Evolutionary conservation across 176 grass and related monocot species (phyloP).

Genomic region (Leersia perrieri): DNA sequence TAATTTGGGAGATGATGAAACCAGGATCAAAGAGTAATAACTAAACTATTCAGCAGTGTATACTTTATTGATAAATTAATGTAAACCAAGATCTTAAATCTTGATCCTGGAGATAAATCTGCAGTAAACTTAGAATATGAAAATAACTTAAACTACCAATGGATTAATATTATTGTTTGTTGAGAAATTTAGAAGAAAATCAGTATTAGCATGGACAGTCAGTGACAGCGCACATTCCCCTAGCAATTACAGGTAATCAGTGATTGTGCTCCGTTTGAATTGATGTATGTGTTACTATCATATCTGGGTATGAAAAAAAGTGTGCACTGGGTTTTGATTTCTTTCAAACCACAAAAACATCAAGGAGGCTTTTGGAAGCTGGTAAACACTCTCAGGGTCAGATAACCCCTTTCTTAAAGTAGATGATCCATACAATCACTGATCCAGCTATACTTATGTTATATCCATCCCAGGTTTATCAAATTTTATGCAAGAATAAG

Average conservation of each 20-base stretch:
- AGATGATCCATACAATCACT: background rate
- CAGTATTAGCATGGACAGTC: background rate
- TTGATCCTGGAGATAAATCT: background rate
- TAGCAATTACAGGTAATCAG: background rate
- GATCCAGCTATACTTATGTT: background rate
- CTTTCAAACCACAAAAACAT: background rate
- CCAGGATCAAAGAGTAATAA: background rate
- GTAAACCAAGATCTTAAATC: background rate
- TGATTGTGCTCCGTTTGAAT: background rate
- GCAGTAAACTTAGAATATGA: background rate
- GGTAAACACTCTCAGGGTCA: background rate
- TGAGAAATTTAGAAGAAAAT: background rate
- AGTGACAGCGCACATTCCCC: background rate
- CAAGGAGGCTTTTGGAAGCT: background rate
- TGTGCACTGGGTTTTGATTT: background rate
- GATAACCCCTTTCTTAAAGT: background rate
- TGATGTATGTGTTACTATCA: background rate
- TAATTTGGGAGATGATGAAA: background rate
- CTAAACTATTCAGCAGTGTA: slow-evolving; percentile 8
- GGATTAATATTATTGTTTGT: background rate
- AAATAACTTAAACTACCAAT: background rate
- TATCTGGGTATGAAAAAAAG: background rate
- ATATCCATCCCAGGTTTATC: background rate
- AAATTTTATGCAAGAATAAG: background rate
- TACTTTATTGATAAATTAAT: background rate